Evolutionary conservation across 768 basidiomycete species (phyloP).

Genomic region (Leucocoprinus sp.): DNA sequence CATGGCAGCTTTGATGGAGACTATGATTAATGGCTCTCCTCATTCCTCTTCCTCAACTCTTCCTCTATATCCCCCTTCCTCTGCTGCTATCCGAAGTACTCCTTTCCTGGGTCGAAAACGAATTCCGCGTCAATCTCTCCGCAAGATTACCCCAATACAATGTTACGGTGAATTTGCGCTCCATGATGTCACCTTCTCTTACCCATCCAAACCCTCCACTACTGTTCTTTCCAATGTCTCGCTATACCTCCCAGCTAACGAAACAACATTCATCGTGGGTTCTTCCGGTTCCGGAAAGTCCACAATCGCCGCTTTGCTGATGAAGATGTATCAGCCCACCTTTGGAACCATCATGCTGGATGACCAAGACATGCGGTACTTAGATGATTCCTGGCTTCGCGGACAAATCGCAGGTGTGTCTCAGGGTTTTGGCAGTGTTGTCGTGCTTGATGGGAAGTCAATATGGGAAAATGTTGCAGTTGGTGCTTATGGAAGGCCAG

Average conservation of each 20-base stretch:
- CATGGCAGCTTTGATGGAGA: constrained; percentile 57
- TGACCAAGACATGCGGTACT: constrained; percentile 67
- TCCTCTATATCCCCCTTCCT: constrained; percentile 24
- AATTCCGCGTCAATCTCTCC: constrained; percentile 22
- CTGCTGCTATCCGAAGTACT: constrained; percentile 39
- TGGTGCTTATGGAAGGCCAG: constrained; percentile 26
- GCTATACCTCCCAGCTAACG: constrained; percentile 62
- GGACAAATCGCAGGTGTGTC: constrained; percentile 67
- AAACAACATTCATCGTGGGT: constrained; percentile 88
- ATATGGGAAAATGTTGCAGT: constrained; percentile 86
- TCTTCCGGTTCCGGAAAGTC: constrained; percentile 90
- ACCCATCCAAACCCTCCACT: constrained; percentile 69
- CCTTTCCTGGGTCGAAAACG: constrained; percentile 15
- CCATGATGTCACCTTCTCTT: constrained; percentile 69
- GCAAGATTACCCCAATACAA: constrained; percentile 54
- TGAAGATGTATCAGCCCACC: constrained; percentile 66
- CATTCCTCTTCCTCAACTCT: constrained; percentile 37
- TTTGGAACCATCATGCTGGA: constrained; percentile 67
- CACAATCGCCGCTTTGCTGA: constrained; percentile 76
- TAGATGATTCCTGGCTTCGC: constrained; percentile 66
- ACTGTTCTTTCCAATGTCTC: constrained; percentile 59
- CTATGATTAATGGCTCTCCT: no score
- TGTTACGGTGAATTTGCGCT: constrained; percentile 75
- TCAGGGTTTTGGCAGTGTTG: constrained; percentile 60
- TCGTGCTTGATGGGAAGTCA: constrained; percentile 59